Base-by-base conservation (phyloP, 1,284 basidiomycete species). In the Boletellus deceptivus region DNA sequence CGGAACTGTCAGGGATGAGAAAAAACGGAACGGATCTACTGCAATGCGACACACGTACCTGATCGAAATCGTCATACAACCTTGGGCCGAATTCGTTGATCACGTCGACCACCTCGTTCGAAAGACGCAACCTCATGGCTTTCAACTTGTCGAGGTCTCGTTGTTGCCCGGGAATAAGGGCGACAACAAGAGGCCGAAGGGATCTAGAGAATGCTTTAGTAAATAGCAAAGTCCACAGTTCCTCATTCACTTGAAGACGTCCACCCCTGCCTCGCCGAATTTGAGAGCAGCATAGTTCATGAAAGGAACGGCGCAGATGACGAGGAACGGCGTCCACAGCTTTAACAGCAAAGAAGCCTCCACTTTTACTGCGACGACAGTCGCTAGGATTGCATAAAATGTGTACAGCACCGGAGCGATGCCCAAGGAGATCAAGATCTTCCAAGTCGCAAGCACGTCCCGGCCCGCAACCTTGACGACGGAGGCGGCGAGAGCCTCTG, bases 251-350 rank as follows among this genome's bases (percentile, higher is more conserved):
- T 99, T 99, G 58, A 97, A 80, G 33, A 99, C 94, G 66, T 99
- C 97, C 83, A 98, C 89, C 34, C 97, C 97, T 17, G 96, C 97
- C 71, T 99, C 97, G 42, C 96, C 96, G 66, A 99, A 99, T 71
- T 98, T 98, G 56, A 99, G 80, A 10, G 96, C 92, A 8, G 93
- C 93, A 67, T 91, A 94, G 46, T 91, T 95, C 74, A 98, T 89
- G 64, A 89, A 83, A 7, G 97, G 97, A 36, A 99, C 72, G 2
- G 84, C 77, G 17, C 81, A 73, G 54, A 93, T 77, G 50, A 93
- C 83, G 35, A 92, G 71, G 58, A 96, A 76, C 0, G 97, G 96
- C 8, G 92, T 90, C 72, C 81, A 84, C 39, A 93, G 71, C 55
- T 79, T 80, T 76, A 86, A 90, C 53, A 75, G 74, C 29, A 83